phyloP scores from a whole-genome alignment of 75 land plant species.

The Pinus tabuliformis region DNA sequence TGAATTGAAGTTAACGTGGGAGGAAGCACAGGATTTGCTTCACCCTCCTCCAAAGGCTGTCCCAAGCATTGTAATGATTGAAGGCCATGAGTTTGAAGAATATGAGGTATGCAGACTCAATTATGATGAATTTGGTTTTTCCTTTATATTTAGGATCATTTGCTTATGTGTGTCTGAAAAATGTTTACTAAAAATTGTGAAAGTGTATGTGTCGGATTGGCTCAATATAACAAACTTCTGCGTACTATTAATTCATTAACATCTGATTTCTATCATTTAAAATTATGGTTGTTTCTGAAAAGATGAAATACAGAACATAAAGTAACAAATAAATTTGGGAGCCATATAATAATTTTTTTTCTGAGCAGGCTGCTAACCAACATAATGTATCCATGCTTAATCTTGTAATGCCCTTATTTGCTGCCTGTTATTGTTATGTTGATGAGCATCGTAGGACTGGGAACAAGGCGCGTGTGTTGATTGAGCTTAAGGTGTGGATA shows the following conservation, averaged over 20 bases:
- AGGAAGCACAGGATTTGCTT: slow-evolving; percentile 78
- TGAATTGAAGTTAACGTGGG: slow-evolving; percentile 79
- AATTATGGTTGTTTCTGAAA: too few species aligned
- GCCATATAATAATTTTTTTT: neutral
- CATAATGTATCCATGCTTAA: neutral
- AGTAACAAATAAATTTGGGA: too few species aligned
- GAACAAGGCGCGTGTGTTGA: neutral
- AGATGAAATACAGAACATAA: too few species aligned
- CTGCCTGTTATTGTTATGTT: neutral
- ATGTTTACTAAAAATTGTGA: too few species aligned
- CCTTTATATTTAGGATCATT: neutral
- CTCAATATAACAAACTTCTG: neutral
- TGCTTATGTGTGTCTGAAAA: too few species aligned
- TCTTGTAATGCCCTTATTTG: neutral
- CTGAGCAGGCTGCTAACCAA: neutral
- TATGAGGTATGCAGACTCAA: slow-evolving; percentile 52
- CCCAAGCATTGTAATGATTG: slow-evolving; percentile 74
- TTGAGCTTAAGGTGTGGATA: neutral
- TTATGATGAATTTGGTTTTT: neutral
- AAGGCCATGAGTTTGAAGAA: slow-evolving; percentile 91
- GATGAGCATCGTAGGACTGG: neutral
- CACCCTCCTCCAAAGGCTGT: slow-evolving; percentile 71
- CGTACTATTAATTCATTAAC: neutral
- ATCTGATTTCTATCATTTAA: too few species aligned
- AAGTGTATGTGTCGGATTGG: neutral